Conservation (phyloP, 2,329 filamentous ascomycete species). For the Ophiostoma ips region DNA sequence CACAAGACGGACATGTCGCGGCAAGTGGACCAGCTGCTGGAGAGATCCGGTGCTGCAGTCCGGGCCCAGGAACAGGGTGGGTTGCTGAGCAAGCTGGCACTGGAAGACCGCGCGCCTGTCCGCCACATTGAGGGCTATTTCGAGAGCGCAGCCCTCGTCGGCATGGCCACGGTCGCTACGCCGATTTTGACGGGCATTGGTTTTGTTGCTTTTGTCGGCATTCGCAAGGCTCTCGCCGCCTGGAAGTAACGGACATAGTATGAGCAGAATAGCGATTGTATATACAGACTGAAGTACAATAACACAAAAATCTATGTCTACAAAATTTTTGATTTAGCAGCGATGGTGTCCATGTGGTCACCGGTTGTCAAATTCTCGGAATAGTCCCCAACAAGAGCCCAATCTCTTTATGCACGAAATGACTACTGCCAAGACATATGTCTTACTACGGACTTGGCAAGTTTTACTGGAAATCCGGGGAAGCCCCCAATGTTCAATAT, state of each 20-base stretch:
- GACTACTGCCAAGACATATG: too few relatives aligned
- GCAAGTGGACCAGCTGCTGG: neutral
- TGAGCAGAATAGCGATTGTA: too few relatives aligned
- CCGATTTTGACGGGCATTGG: neutral
- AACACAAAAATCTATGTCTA: too few relatives aligned
- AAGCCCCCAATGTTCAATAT: too few relatives aligned
- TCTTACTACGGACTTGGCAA: too few relatives aligned
- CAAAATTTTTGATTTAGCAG: too few relatives aligned
- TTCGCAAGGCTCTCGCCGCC: neutral
- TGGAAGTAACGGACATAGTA: neutral
- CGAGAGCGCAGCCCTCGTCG: conserved; percentile 5
- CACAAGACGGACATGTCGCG: neutral
- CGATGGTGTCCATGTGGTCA: too few relatives aligned
- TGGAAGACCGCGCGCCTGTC: neutral
- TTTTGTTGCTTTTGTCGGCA: neutral
- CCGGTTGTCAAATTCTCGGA: too few relatives aligned
- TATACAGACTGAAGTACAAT: too few relatives aligned
- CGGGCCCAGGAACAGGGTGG: neutral
- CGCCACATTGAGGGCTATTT: conserved; percentile 3
- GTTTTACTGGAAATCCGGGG: too few relatives aligned
- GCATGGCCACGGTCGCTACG: neutral
- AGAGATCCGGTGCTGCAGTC: neutral
- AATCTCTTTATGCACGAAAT: too few relatives aligned
- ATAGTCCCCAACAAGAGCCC: too few relatives aligned
- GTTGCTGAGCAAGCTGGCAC: neutral